Percentiles rank a stretch among this genome's conserved stretches.
phyloP scores from a whole-genome alignment of 768 basidiomycete genomes.

The Serendipita vermifera region DNA sequence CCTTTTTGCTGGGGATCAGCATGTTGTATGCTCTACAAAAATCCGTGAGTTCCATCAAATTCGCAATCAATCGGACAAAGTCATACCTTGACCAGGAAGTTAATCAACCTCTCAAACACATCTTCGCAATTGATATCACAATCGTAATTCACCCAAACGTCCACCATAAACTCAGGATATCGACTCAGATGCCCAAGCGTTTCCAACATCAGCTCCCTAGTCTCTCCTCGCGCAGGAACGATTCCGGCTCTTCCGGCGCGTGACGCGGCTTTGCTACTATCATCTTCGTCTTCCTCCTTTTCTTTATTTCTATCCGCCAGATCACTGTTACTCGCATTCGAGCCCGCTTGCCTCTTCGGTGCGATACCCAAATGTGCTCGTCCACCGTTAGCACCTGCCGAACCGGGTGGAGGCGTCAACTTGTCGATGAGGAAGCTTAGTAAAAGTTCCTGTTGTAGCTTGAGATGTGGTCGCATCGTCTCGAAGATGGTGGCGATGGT shows the following conservation, averaged over 20 bases:
- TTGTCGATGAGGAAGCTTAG: conserved; percentile 89
- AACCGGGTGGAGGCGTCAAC: conserved; percentile 42
- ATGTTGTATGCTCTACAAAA: conserved; percentile 54
- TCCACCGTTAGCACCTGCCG: neutral
- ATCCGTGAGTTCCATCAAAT: conserved; percentile 10
- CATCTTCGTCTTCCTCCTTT: conserved; percentile 35
- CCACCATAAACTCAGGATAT: conserved; percentile 86
- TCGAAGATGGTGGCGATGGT: conserved; percentile 80
- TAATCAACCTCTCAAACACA: conserved; percentile 77
- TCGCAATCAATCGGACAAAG: neutral
- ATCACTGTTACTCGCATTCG: conserved; percentile 36
- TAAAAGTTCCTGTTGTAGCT: conserved; percentile 91
- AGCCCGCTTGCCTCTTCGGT: conserved; percentile 22
- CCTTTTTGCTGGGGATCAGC: conserved; percentile 53
- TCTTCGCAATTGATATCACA: conserved; percentile 96
- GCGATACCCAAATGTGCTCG: neutral
- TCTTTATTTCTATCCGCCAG: conserved; percentile 28
- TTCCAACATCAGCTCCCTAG: conserved; percentile 80
- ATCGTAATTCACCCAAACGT: conserved; percentile 92
- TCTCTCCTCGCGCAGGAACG: conserved; percentile 73
- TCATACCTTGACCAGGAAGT: conserved; percentile 73
- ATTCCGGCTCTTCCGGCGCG: conserved; percentile 39
- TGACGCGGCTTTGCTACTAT: conserved; percentile 23
- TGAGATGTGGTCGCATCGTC: conserved; percentile 72
- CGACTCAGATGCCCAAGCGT: conserved; percentile 68